Conservation (phyloP, 257 asterid genomes). For the Perilla frutescens region DNA sequence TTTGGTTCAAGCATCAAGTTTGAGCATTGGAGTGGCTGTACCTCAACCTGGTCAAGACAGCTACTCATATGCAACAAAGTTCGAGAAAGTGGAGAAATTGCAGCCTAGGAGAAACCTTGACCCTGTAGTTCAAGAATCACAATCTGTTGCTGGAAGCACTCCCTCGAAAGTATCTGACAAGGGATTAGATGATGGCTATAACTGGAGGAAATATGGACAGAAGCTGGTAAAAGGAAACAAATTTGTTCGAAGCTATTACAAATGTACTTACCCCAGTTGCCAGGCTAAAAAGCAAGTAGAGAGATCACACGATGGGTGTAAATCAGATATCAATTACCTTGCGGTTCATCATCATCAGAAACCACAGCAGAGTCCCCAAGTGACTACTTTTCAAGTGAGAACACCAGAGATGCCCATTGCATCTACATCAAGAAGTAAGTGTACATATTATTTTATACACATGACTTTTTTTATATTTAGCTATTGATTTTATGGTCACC, state of each 20-base stretch:
- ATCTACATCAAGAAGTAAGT: constrained; percentile 55
- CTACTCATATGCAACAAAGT: constrained; percentile 39
- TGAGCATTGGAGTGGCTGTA: constrained; percentile 37
- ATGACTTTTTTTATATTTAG: constrained; percentile 1
- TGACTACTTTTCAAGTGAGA: constrained; percentile 44
- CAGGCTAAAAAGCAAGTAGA: constrained; percentile 85
- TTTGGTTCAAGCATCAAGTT: constrained; percentile 33
- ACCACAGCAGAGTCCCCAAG: constrained; percentile 61
- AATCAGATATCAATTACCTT: constrained; percentile 72
- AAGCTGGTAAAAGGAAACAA: constrained; percentile 88
- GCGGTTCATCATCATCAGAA: constrained; percentile 77
- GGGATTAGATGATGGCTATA: constrained; percentile 80
- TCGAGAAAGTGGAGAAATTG: constrained; percentile 64
- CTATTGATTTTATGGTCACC: constrained; percentile 33
- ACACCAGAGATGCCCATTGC: constrained; percentile 39
- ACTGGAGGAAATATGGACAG: constrained; percentile 99
- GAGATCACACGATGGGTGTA: constrained; percentile 74
- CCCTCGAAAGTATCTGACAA: constrained; percentile 51
- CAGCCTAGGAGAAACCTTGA: constrained; percentile 63
- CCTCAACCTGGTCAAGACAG: constrained; percentile 39
- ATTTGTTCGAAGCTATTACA: constrained; percentile 86
- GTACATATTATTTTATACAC: constrained; percentile 9
- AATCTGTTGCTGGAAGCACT: constrained; percentile 45
- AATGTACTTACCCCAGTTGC: constrained; percentile 74
- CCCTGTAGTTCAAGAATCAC: constrained; percentile 43